A percentile compares a stretch with the other conserved stretches of the same genome.
phyloP scores from a whole-genome alignment of 257 asterid genomes.

The Solanum clarkiae region DNA sequence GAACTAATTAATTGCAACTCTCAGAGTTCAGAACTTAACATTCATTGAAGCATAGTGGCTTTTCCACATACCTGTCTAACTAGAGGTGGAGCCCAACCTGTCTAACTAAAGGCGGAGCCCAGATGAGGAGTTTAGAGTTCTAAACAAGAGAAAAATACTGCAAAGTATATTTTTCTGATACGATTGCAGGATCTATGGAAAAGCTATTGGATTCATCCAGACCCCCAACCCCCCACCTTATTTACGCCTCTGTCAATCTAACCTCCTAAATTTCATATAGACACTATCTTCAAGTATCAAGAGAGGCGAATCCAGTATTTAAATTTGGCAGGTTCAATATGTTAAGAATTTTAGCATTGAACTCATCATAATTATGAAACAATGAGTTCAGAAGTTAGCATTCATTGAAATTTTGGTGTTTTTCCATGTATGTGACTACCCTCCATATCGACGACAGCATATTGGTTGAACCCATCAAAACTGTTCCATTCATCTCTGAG shows the following conservation, averaged over 20 bases:
- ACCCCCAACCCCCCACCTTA: too few relatives aligned
- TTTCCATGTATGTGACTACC: not conserved
- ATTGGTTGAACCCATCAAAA: not conserved
- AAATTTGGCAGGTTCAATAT: not conserved
- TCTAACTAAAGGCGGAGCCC: not conserved
- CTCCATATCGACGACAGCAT: not conserved
- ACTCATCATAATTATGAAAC: not conserved
- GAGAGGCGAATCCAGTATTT: not conserved
- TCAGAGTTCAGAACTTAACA: not conserved
- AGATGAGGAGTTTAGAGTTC: too few relatives aligned
- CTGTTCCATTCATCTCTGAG: not conserved
- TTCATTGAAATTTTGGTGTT: not conserved
- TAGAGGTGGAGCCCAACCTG: not conserved
- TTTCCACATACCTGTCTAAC: not conserved
- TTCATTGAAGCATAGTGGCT: not conserved
- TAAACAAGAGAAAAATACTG: too few relatives aligned
- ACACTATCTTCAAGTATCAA: not conserved
- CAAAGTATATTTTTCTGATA: too few relatives aligned
- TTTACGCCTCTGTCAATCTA: not conserved
- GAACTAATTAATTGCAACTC: not conserved
- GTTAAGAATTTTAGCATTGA: not conserved
- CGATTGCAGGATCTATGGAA: too few relatives aligned
- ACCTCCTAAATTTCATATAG: not conserved
- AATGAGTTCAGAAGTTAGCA: not conserved
- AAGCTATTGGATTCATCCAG: too few relatives aligned